Evolutionary conservation across 192 early-diverging fungal genomes (phyloP).

Genomic region (Haplosporangium gracile): DNA sequence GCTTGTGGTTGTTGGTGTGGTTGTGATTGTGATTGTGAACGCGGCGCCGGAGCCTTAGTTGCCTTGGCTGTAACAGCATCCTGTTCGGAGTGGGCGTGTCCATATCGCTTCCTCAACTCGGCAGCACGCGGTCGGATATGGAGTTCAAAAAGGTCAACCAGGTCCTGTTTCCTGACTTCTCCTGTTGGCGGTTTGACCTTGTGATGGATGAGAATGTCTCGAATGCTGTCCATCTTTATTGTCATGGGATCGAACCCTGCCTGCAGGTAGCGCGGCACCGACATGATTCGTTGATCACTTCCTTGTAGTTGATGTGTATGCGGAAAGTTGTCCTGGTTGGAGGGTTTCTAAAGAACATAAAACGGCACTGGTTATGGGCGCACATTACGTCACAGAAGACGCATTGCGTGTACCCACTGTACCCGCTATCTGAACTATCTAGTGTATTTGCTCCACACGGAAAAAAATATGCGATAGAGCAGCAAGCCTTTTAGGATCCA

Average conservation of each 20-base stretch:
- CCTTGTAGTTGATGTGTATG: neutral
- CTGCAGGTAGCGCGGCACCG: slow-evolving; percentile 39
- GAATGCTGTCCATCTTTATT: slow-evolving; percentile 37
- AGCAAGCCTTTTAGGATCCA: no score
- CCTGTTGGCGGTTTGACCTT: slow-evolving; percentile 35
- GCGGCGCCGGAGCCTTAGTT: neutral
- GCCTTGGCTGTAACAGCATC: neutral
- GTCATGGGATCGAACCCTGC: slow-evolving; percentile 32
- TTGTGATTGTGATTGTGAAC: neutral
- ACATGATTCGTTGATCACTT: neutral
- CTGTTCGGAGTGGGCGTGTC: neutral
- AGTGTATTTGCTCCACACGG: neutral
- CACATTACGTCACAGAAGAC: no score
- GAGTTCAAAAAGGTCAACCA: slow-evolving; percentile 35
- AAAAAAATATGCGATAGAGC: no score
- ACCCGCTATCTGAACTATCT: no score
- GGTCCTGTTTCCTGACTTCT: slow-evolving; percentile 27
- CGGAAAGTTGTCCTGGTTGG: neutral
- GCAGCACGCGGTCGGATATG: slow-evolving; percentile 31
- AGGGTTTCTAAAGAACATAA: no score
- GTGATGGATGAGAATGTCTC: slow-evolving; percentile 38
- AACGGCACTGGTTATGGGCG: no score
- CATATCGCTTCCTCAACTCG: slow-evolving; percentile 12
- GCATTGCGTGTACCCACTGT: no score
- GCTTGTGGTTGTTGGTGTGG: neutral